Evolutionary conservation across 2,329 filamentous ascomycete species (phyloP), one percentile per base, ranked within the genome.

Genomic region (Botryotinia narcissicola): DNA sequence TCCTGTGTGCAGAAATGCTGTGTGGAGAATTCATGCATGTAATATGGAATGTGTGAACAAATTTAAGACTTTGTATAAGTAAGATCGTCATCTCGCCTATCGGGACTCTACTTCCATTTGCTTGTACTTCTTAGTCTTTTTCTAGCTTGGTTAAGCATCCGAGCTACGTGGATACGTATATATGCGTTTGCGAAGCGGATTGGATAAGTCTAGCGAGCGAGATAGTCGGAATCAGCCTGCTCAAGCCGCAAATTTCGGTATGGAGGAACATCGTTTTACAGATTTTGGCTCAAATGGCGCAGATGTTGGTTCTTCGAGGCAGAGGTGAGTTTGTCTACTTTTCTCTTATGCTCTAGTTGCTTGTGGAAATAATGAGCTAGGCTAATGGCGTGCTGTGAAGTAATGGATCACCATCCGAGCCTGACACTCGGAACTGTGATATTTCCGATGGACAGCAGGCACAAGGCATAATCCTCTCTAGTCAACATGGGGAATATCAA

Each of bases 101-200:
- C 48, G 48, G 32, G 14, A 54, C 2, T n/a, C 8, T 46, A 14
- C 29, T 66, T 18, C 16, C 22, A 35, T 22, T 37, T 32, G 44
- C 44, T 37, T 66, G 44, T 57, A 6, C 18, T 68, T 68, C 20
- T 37, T 57, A 42, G 66, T 32, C 48, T 29, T 63, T 6, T 63
- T 20, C 54, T 25, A 40, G 25, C 48, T 51, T 8, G 46, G 42
- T 29, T 61, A 44, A 51, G 32, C 5, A 46, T 72, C 40, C 35
- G 37, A 20, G 18, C 18, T 68, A 51, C 64, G 29, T 54, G 4
- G 29, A 40, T 54, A 29, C 32, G 40, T 62, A 71, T 57, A 42
- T n/a, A 76, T 75, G 76, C 70, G 51, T 72, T 48, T 75, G 54
- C 74, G 74, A 69, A 77, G 74, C 68, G 70, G 74, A 44, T 67